Percentiles rank a stretch among this genome's conserved stretches.
phyloP scores from a whole-genome alignment of 1,139 yeast genomes.

The Saccharomyces hybrid region DNA sequence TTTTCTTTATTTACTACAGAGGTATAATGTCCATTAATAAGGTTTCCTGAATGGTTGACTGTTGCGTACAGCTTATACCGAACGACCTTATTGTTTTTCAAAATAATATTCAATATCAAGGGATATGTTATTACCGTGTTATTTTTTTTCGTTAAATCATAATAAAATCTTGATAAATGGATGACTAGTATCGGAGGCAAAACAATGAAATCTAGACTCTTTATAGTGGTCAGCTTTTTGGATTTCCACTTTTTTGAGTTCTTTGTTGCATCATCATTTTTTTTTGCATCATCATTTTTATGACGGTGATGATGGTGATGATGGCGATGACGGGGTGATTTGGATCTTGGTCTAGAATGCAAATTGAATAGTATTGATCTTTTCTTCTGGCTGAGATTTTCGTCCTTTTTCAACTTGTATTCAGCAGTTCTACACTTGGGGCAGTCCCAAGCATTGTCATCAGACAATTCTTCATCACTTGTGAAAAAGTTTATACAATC shows the following conservation, averaged over 20 bases:
- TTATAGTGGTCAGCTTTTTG: slow-evolving; percentile 37
- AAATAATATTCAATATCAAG: slow-evolving; percentile 39
- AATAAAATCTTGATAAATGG: slow-evolving; percentile 53
- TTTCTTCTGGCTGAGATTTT: not conserved
- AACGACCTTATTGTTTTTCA: slow-evolving; percentile 34
- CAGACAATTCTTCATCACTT: slow-evolving; percentile 55
- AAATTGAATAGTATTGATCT: not conserved
- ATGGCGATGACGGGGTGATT: not conserved
- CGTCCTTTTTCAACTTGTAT: not conserved
- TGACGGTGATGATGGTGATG: not conserved
- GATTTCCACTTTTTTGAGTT: slow-evolving; percentile 15
- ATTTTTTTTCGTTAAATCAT: slow-evolving; percentile 47
- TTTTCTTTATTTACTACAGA: slow-evolving; percentile 47
- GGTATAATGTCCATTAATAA: slow-evolving; percentile 66
- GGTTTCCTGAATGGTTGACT: slow-evolving; percentile 58
- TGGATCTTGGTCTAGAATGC: not conserved
- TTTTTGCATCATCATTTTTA: not conserved
- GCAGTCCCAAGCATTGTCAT: slow-evolving; percentile 71
- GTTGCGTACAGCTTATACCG: slow-evolving; percentile 52
- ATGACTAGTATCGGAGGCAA: slow-evolving; percentile 56
- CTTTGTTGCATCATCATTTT: not conserved
- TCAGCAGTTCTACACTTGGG: slow-evolving; percentile 42
- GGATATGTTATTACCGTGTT: slow-evolving; percentile 48
- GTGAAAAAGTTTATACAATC: slow-evolving; percentile 60
- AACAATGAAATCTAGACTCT: slow-evolving; percentile 50